These are phyloP conservation scores for Microglena sp. DNA, from an alignment of 139 green algal genomes.

Conservation along the genomic window DNA sequence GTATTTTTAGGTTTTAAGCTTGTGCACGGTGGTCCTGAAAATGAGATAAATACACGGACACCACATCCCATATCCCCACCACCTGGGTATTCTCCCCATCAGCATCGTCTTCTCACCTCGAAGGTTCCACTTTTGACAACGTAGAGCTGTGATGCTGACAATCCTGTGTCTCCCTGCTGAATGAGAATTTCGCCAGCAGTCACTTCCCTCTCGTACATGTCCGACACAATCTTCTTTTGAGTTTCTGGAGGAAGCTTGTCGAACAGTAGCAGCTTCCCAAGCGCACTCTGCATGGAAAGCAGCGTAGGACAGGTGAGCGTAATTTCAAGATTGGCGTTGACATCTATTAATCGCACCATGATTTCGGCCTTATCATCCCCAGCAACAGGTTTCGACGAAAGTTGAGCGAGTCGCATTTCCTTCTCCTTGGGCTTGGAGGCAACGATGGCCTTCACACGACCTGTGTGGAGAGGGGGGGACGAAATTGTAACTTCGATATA, in stretches of 20 bases:
- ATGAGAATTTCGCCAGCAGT: slow-evolving; percentile 79
- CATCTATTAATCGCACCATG: too few relatives aligned
- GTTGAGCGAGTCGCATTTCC: too few relatives aligned
- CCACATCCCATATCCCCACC: too few relatives aligned
- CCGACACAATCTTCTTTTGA: slow-evolving; percentile 46
- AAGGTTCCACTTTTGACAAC: slow-evolving; percentile 85
- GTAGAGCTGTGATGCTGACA: slow-evolving; percentile 80
- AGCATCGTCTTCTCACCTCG: slow-evolving; percentile 45
- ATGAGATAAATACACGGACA: neutral
- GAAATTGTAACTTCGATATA: too few relatives aligned
- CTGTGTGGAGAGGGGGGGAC: too few relatives aligned
- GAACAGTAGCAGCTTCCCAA: slow-evolving; percentile 80
- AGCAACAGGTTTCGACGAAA: too few relatives aligned
- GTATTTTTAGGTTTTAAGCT: neutral
- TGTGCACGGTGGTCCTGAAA: neutral
- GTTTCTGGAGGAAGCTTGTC: slow-evolving; percentile 46
- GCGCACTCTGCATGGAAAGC: slow-evolving; percentile 54
- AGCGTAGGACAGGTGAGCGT: too few relatives aligned
- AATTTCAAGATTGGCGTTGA: too few relatives aligned
- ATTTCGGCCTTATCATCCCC: too few relatives aligned
- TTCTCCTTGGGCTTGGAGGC: too few relatives aligned
- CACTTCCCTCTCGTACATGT: slow-evolving; percentile 34
- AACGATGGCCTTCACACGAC: too few relatives aligned
- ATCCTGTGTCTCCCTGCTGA: slow-evolving; percentile 76
- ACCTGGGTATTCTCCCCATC: too few relatives aligned